A percentile compares a stretch with the other conserved stretches of the same genome.
Evolutionary conservation across 2,329 filamentous ascomycete genomes (phyloP).

Genomic region (Paecilomyces fulvus): DNA sequence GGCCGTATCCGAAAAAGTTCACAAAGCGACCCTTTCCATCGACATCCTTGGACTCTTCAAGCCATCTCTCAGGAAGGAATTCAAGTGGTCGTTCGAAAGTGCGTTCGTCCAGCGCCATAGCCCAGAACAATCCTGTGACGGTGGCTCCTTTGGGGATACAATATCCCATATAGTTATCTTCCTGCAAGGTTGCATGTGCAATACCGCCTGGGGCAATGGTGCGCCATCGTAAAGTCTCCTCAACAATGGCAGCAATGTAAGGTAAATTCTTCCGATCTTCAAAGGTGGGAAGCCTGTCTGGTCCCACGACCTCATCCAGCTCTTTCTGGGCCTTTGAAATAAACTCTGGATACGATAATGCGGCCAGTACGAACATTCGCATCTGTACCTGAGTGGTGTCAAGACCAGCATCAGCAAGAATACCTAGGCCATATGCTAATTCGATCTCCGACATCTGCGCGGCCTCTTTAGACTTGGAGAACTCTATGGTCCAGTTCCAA

Average conservation of each 20-base stretch:
- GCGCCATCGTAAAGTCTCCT: slow-evolving; percentile 26
- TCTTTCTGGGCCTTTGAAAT: slow-evolving; percentile 31
- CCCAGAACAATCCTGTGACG: slow-evolving; percentile 36
- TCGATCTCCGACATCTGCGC: slow-evolving; percentile 33
- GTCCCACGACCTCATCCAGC: slow-evolving; percentile 25
- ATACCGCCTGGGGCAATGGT: slow-evolving; percentile 34
- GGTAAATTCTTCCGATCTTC: slow-evolving; percentile 19
- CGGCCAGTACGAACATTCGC: slow-evolving; percentile 39
- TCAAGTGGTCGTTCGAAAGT: slow-evolving; percentile 28
- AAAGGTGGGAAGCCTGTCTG: slow-evolving; percentile 17
- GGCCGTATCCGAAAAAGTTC: slow-evolving; percentile 49
- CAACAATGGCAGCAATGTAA: slow-evolving; percentile 22
- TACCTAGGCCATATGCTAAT: slow-evolving; percentile 38
- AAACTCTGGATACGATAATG: slow-evolving; percentile 36
- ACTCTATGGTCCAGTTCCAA: slow-evolving; percentile 21
- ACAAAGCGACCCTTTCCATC: slow-evolving; percentile 44
- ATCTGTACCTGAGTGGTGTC: slow-evolving; percentile 41
- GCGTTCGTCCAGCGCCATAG: slow-evolving; percentile 32
- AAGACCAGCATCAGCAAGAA: slow-evolving; percentile 40
- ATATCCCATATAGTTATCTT: slow-evolving; percentile 42
- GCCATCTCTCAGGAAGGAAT: slow-evolving; percentile 35
- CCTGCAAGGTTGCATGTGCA: slow-evolving; percentile 39
- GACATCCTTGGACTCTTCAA: slow-evolving; percentile 12
- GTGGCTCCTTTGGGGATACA: slow-evolving; percentile 42
- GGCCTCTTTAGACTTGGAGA: slow-evolving; percentile 26